A percentile compares a stretch with the other conserved stretches of the same genome.
These are phyloP conservation scores for Cryoendolithus antarcticus DNA, from an alignment of 2,329 filamentous ascomycete genomes.

Conservation along the genomic window DNA sequence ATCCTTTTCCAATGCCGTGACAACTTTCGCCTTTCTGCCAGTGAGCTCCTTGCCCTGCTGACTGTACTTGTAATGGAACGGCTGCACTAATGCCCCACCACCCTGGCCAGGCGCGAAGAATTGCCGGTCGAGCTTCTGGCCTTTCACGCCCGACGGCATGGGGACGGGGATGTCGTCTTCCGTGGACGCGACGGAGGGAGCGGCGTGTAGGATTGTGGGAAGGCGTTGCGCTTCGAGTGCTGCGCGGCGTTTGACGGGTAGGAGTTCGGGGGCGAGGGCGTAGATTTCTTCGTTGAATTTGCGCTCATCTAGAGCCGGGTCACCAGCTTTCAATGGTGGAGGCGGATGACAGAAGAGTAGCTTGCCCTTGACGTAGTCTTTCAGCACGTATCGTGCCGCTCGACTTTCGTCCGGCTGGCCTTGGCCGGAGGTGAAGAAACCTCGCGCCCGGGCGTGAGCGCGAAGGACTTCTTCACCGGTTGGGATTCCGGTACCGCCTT, in stretches of 20 bases:
- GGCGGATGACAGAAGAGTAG: conserved; percentile 85
- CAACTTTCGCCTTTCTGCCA: conserved; percentile 68
- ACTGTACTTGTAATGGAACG: conserved; percentile 83
- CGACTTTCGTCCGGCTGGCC: conserved; percentile 89
- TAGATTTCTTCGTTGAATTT: conserved; percentile 88
- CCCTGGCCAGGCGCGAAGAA: conserved; percentile 65
- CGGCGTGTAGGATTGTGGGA: conserved; percentile 12
- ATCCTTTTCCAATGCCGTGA: conserved; percentile 74
- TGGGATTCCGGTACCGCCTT: conserved; percentile 80
- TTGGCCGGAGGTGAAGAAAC: conserved; percentile 72
- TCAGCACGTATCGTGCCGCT: conserved; percentile 78
- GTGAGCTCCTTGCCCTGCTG: conserved; percentile 74
- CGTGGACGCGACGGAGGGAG: conserved; percentile 34
- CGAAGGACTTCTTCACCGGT: conserved; percentile 75
- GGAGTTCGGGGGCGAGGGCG: conserved; percentile 51
- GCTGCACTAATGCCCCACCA: conserved; percentile 55
- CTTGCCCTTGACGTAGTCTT: conserved; percentile 96
- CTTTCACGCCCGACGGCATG: conserved; percentile 53
- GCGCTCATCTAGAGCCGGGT: conserved; percentile 50
- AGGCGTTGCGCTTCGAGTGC: conserved; percentile 35
- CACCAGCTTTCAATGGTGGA: conserved; percentile 35
- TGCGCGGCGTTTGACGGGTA: conserved; percentile 68
- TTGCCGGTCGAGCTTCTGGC: conserved; percentile 65
- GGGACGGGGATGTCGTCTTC: conserved; percentile 36
- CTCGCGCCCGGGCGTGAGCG: conserved; percentile 77